phyloP scores from a whole-genome alignment of 768 basidiomycete genomes.

The Wakefieldia striispora region DNA sequence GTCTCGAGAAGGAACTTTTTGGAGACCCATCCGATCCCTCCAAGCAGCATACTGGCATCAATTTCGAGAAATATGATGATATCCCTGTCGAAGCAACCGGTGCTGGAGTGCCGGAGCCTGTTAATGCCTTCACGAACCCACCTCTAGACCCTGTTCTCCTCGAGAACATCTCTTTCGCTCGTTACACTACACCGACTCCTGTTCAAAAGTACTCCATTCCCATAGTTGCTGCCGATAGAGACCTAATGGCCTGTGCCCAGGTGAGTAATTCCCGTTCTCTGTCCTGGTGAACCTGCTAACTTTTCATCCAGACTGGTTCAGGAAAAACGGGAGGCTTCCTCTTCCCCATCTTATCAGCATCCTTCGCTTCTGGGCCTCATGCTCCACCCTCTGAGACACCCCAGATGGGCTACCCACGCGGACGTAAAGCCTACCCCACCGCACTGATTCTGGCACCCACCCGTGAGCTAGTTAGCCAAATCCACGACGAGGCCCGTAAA shows the following conservation, averaged over 20 bases:
- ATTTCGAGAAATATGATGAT: conserved; percentile 99
- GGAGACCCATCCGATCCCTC: conserved; percentile 84
- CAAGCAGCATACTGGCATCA: conserved; percentile 95
- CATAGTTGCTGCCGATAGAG: conserved; percentile 86
- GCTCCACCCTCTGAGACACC: conserved; percentile 57
- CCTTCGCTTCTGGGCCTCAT: conserved; percentile 80
- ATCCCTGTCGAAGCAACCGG: conserved; percentile 99
- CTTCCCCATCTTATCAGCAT: conserved; percentile 96
- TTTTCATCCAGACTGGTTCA: conserved; percentile 75
- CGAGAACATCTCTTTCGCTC: conserved; percentile 91
- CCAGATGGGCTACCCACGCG: conserved; percentile 53
- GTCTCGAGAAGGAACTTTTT: conserved; percentile 95
- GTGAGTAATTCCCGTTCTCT: conserved; percentile 37
- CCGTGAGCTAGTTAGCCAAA: conserved; percentile 97
- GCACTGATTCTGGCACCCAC: conserved; percentile 98
- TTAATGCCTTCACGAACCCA: conserved; percentile 80
- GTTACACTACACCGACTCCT: conserved; percentile 93
- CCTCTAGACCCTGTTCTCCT: conserved; percentile 91
- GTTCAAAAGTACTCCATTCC: conserved; percentile 99
- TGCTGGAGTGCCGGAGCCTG: conserved; percentile 93
- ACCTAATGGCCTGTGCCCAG: conserved; percentile 95
- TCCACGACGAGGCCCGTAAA: conserved; percentile 98
- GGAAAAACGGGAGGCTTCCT: conserved; percentile 99
- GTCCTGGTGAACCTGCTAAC: conserved; percentile 15
- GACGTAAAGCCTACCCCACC: conserved; percentile 92